Percentiles rank a stretch among this genome's conserved stretches.
Conservation (phyloP, 2,329 filamentous ascomycete genomes). For the Cladosporium sp. region DNA sequence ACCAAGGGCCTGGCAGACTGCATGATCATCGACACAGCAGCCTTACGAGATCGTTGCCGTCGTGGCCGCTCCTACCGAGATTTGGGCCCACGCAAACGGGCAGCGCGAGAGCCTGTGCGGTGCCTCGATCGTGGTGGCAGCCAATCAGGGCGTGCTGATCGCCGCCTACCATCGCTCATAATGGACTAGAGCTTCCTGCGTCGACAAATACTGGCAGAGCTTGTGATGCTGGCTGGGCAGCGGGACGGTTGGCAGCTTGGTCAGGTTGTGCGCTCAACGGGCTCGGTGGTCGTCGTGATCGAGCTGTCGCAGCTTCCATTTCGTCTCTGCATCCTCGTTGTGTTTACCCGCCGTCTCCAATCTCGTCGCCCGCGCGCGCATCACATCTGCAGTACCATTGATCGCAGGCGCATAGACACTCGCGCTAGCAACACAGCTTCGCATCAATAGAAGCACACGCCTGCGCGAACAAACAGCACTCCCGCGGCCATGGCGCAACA, state of each 20-base stretch:
- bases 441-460: not conserved
- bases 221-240: not conserved
- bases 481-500: conserved; percentile 15
- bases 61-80: not conserved
- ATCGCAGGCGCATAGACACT: not conserved
- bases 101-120: not conserved
- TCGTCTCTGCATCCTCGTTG: not conserved
- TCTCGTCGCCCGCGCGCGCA: not conserved
- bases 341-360: not conserved
- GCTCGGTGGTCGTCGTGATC: not conserved
- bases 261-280: not conserved
- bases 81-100: not conserved
- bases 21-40: not conserved
- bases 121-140: not conserved
- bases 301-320: not conserved
- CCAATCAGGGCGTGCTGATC: not conserved
- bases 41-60: not conserved
- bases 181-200: not conserved
- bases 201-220: not conserved
- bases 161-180: not conserved
- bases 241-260: conserved; percentile 4
- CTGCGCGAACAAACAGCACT: not conserved
- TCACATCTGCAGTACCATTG: not conserved
- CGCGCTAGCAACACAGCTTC: not conserved
- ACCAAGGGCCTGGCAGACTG: not conserved